Conservation (phyloP, 768 basidiomycete genomes). For the Chalciporus sphaerocephalus region DNA sequence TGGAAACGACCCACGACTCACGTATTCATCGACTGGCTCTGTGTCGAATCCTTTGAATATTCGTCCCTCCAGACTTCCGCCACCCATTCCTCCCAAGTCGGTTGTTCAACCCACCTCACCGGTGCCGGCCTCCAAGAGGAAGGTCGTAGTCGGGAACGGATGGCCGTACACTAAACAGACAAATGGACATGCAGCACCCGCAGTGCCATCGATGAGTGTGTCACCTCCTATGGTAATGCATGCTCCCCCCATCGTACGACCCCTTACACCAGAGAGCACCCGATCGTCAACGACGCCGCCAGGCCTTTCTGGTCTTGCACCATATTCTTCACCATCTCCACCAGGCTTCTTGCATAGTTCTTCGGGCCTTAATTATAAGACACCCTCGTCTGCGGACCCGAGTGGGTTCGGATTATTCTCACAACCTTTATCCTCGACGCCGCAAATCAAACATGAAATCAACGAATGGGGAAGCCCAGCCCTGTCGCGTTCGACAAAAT, state of each 20-base stretch:
- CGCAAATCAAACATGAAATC: slow-evolving; percentile 26
- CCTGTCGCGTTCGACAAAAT: slow-evolving; percentile 5
- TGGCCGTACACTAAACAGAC: slow-evolving; percentile 39
- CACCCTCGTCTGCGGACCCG: slow-evolving; percentile 15
- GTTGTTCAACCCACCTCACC: slow-evolving; percentile 13
- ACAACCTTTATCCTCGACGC: slow-evolving; percentile 17
- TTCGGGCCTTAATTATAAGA: slow-evolving; percentile 26
- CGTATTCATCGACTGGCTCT: slow-evolving; percentile 40
- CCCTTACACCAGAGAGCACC: slow-evolving; percentile 29
- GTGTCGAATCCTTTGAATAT: slow-evolving; percentile 54
- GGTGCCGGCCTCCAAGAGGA: slow-evolving; percentile 13
- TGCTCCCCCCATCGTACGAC: slow-evolving; percentile 14
- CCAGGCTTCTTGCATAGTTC: slow-evolving; percentile 33
- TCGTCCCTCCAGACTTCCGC: slow-evolving; percentile 39
- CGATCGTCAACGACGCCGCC: slow-evolving; percentile 33
- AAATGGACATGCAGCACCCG: slow-evolving; percentile 22
- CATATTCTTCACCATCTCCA: slow-evolving; percentile 34
- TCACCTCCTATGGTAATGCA: slow-evolving; percentile 18
- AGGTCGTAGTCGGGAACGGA: slow-evolving; percentile 42
- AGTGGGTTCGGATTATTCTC: slow-evolving; percentile 17
- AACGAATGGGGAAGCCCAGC: slow-evolving; percentile 24
- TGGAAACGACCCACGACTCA: slow-evolving; percentile 29
- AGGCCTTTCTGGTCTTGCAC: slow-evolving; percentile 29
- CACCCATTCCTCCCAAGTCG: slow-evolving; percentile 7
- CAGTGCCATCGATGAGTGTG: slow-evolving; percentile 1